Conservation (phyloP, 768 basidiomycete genomes). For the Leucocoprinus sp. region DNA sequence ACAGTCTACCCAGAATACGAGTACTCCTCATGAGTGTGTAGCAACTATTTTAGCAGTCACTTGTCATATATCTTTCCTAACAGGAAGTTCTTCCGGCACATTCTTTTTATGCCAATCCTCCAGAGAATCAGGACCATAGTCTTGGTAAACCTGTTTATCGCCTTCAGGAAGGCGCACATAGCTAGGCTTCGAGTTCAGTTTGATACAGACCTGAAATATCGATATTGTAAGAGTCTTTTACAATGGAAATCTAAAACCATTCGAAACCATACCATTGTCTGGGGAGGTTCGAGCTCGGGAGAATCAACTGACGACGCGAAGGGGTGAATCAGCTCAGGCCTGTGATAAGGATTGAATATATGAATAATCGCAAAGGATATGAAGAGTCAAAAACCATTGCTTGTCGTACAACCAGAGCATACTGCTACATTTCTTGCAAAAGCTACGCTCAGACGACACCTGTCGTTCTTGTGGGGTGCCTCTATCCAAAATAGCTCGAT, state of each 20-base stretch:
- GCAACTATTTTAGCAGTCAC: neutral
- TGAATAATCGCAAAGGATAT: neutral
- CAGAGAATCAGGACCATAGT: slow-evolving; percentile 37
- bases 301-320: slow-evolving; percentile 62
- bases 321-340: slow-evolving; percentile 60
- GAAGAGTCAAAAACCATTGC: slow-evolving; percentile 32
- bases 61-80: too few relatives aligned
- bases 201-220: slow-evolving; percentile 33
- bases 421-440: slow-evolving; percentile 53
- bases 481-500: slow-evolving; percentile 54
- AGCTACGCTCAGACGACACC: slow-evolving; percentile 50
- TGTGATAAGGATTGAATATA: slow-evolving; percentile 15
- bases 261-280: slow-evolving; percentile 35
- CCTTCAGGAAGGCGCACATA: slow-evolving; percentile 62
- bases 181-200: slow-evolving; percentile 41
- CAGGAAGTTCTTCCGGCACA: too few relatives aligned
- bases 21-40: neutral
- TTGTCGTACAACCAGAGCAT: slow-evolving; percentile 64
- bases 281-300: slow-evolving; percentile 44
- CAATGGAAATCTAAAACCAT: neutral
- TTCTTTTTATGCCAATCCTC: slow-evolving; percentile 57
- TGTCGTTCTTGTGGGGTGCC: slow-evolving; percentile 40
- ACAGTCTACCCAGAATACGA: too few relatives aligned
- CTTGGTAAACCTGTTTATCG: slow-evolving; percentile 35
- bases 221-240: neutral